Evolutionary conservation across 2,329 filamentous ascomycete species (phyloP).

Genomic region (Aspergillus ochraceoroseus): DNA sequence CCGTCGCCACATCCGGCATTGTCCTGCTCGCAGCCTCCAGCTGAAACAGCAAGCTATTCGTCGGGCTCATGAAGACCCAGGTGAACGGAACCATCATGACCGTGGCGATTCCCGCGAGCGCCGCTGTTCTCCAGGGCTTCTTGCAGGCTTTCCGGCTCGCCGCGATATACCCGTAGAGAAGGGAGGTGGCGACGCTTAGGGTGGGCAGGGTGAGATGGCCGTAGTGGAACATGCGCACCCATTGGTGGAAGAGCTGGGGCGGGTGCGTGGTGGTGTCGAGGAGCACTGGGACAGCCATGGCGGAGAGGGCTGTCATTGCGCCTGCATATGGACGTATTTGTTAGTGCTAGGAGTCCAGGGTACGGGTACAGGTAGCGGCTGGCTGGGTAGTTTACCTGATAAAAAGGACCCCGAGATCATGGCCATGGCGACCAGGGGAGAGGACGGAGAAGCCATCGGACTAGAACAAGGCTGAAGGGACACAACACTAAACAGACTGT

Average conservation of each 20-base stretch:
- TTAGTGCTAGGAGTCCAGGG: too few species aligned
- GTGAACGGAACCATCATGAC: constrained; percentile 8
- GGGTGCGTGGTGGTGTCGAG: constrained; percentile 9
- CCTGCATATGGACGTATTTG: too few species aligned
- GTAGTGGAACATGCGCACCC: constrained; percentile 7
- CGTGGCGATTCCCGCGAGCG: neutral
- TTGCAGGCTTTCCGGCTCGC: neutral
- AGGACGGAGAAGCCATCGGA: neutral
- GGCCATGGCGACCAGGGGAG: neutral
- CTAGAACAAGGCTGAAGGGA: too few species aligned
- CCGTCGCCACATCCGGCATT: neutral
- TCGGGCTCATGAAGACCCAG: constrained; percentile 5
- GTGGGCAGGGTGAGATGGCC: constrained; percentile 1
- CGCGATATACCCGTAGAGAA: neutral
- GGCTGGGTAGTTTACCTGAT: too few species aligned
- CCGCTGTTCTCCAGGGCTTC: neutral
- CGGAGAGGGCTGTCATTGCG: constrained; percentile 7
- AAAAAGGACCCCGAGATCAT: constrained; percentile 3
- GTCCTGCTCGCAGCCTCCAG: neutral
- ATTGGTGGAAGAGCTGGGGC: constrained; percentile 5
- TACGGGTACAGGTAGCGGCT: too few species aligned
- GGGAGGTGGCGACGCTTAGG: neutral
- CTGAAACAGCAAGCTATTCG: constrained; percentile 5
- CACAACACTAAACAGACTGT: too few species aligned
- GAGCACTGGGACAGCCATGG: constrained; percentile 5